Base-by-base conservation (phyloP, 331 rosid species). In the Malus hybrid region DNA sequence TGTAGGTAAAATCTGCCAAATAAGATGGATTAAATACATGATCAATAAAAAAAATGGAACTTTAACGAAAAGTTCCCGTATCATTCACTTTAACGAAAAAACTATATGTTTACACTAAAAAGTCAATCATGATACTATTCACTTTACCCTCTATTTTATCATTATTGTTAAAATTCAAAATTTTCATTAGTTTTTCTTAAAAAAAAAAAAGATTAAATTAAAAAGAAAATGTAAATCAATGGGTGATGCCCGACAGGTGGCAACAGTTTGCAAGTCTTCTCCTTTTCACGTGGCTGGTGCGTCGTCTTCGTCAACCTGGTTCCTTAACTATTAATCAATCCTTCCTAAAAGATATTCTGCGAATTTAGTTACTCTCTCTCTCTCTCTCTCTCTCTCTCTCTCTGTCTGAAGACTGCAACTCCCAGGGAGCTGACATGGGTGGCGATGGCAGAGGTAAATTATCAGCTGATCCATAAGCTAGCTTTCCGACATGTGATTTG, bases 381-480 rank as follows among this genome's bases (percentile, higher is more conserved):
- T 16, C 74, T 28, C 28, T 19, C 44, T 63, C 44, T 30, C 39
- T 62, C 66, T 62, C 39, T 34, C 71, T 32, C 14, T 48, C 9
- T 32, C 4, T 14, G 14, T 6, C 36, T 14, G 46, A 64, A 65
- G 29, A 36, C 58, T 26, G 69, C 56, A 73, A 62, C 20, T 24
- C 48, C 9, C 29, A 33, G 66, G 30, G 26, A 44, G 80, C 65
- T 19, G 26, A 28, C 44, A 81, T 81, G 84, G 84, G 84, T 5
- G 81, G 84, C 55, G 84, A 77, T 66, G 78, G 71, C 53, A 60
- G n/a, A 18, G 77, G 77, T 73, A 7, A 62, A 44, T 63, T 10
- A 19, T 16, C 48, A 39, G 48, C 36, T 64, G 16, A 64, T 3
- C 68, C 46, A 18, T 32, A 28, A 28, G 42, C 30, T 16, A 4